Evolutionary conservation across 495 filamentous ascomycete genomes (phyloP), one percentile per base, ranked within the genome.

Genomic region (Aspergillus campestris): DNA sequence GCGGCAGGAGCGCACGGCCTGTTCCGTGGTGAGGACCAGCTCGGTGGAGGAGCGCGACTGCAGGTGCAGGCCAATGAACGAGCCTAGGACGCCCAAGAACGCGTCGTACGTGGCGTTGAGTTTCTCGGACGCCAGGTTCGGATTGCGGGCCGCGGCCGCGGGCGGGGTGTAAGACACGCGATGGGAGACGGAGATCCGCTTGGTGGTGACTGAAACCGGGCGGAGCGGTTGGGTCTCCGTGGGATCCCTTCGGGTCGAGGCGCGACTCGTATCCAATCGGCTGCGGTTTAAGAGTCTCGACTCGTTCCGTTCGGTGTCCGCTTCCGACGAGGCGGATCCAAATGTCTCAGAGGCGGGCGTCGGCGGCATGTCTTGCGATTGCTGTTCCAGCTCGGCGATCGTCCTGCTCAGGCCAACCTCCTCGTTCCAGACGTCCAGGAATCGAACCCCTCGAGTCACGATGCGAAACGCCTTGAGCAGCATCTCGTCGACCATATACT

Each of bases 401-500:
- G 81, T 81, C 46, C 75, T 70, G 64, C 78, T 78, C 34, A 83
- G 60, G 36, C 77, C 71, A 29, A 82, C 77, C 44, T 88, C 84
- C 45, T 91, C 81, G 18, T 87, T 81, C 74, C 89, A 84, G 5
- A 89, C 73, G 56, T 99, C 94, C n/a, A 96, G 72, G 59, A 99
- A 96, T 48, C 81, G 77, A 41, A 96, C 89, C 31, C 86, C 87
- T 46, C 89, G 84, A 44, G 81, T 89, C n/a, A 94, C 86, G 46
- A 96, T 87, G 55, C 86, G 91, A 70, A 94, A 97, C 0, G 89
- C 89, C 59, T 89, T 90, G 40, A 94, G 66, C 8, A 96, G 81
- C 79, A 97, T 86, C 60, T 94, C 88, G 60, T 96, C 91, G 40
- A 94, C 72, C 29, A 90, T 75, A 49, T 81, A 78, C 52, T 91